Evolutionary conservation across 2,329 filamentous ascomycete genomes (phyloP).

Genomic region (Penicillium janthinellum): DNA sequence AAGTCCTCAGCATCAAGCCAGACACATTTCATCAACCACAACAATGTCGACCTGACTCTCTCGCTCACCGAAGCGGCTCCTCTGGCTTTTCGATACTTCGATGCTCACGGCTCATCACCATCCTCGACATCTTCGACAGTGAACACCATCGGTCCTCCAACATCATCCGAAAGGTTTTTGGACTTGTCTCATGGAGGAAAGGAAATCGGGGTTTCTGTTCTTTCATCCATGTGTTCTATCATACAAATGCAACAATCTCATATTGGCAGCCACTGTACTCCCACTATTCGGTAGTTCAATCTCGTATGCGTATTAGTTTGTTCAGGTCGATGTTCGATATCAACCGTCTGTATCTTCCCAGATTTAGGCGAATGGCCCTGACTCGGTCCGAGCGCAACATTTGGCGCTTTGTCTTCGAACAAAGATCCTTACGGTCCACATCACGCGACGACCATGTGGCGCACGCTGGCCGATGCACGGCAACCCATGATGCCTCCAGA

Average conservation of each 20-base stretch:
- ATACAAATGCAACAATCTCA: not conserved
- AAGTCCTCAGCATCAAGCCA: no score
- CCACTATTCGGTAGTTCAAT: not conserved
- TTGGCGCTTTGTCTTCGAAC: not conserved
- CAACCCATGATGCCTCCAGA: not conserved
- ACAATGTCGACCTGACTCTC: not conserved
- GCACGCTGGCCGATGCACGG: slow-evolving; percentile 1
- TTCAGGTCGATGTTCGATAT: not conserved
- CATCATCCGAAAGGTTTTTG: no score
- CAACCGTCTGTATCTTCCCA: not conserved
- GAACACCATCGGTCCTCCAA: no score
- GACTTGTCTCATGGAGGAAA: no score
- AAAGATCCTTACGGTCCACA: slow-evolving; percentile 4
- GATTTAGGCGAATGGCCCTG: not conserved
- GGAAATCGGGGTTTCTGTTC: no score
- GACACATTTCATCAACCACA: not conserved
- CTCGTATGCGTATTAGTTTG: not conserved
- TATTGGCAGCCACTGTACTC: not conserved
- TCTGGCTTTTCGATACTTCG: not conserved
- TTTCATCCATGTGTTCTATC: no score
- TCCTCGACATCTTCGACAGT: no score
- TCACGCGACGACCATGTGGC: slow-evolving; percentile 20
- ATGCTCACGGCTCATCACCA: no score
- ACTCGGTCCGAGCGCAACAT: not conserved
- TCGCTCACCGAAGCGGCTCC: not conserved